These are phyloP conservation scores for Chimonanthus praecox DNA, from an alignment of 164 flowering plant species.

Conservation along the genomic window DNA sequence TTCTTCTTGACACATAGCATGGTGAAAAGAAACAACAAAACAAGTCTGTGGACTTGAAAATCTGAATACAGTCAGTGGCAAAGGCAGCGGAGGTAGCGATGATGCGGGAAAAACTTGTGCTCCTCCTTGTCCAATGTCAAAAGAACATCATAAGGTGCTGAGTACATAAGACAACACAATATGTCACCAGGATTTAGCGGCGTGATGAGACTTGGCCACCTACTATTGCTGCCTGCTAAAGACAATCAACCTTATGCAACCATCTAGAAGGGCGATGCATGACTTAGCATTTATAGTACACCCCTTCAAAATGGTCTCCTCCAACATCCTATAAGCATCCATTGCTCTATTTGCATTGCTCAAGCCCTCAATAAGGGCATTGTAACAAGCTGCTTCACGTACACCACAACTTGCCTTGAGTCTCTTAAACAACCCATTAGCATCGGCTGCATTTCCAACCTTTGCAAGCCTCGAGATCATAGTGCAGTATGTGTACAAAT, in stretches of 20 bases:
- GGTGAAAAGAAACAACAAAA: too few species aligned
- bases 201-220: constrained; percentile 88
- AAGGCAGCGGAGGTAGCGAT: too few species aligned
- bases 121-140: too few species aligned
- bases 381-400: constrained; percentile 79
- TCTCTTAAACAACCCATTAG: constrained; percentile 56
- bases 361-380: constrained; percentile 76
- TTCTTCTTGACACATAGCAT: too few species aligned
- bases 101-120: too few species aligned
- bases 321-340: constrained; percentile 71
- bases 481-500: constrained; percentile 62
- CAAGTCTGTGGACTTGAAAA: too few species aligned
- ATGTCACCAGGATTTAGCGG: constrained; percentile 43
- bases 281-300: constrained; percentile 58
- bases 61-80: too few species aligned
- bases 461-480: constrained; percentile 88
- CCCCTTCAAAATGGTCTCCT: constrained; percentile 73
- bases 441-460: constrained; percentile 72
- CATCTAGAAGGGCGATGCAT: constrained; percentile 71
- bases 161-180: too few species aligned
- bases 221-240: constrained; percentile 89
- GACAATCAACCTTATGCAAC: constrained; percentile 74
- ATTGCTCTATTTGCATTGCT: constrained; percentile 53
- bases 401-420: constrained; percentile 65
- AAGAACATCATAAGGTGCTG: too few species aligned